phyloP scores from a whole-genome alignment of 257 asterid species.

The Scutellaria galericulata region DNA sequence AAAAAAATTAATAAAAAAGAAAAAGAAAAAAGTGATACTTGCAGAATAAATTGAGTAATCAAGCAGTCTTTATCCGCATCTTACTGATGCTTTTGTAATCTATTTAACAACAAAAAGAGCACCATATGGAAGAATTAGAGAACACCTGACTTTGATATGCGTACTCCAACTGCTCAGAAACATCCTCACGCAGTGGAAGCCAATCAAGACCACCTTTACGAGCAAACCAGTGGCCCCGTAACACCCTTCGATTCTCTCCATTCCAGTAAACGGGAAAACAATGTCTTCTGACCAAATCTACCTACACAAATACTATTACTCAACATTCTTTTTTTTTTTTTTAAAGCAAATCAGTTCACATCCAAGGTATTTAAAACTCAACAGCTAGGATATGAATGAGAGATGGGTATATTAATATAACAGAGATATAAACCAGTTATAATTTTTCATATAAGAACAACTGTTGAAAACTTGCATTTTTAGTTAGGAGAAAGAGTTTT shows the following conservation, averaged over 20 bases:
- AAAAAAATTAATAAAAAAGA: neutral
- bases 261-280: slow-evolving; percentile 98
- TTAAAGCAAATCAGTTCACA: neutral
- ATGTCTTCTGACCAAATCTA: slow-evolving; percentile 88
- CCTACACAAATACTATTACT: slow-evolving; percentile 50
- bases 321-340: slow-evolving; percentile 7
- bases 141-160: slow-evolving; percentile 79
- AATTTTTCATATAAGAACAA: neutral
- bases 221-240: slow-evolving; percentile 99
- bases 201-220: slow-evolving; percentile 96
- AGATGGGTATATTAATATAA: neutral
- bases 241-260: slow-evolving; percentile 89
- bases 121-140: slow-evolving; percentile 10
- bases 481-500: neutral
- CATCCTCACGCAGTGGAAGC: slow-evolving; percentile 96
- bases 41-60: neutral
- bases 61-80: slow-evolving; percentile 10
- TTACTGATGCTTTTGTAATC: slow-evolving; percentile 5
- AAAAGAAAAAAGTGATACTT: neutral
- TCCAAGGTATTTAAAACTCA: slow-evolving; percentile 7
- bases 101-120: slow-evolving; percentile 15
- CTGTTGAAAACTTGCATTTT: neutral
- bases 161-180: slow-evolving; percentile 94
- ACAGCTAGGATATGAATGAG: neutral
- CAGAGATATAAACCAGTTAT: neutral